These are phyloP conservation scores for Taphrina sp. DNA, from an alignment of 1,139 yeast genomes.

Conservation along the genomic window DNA sequence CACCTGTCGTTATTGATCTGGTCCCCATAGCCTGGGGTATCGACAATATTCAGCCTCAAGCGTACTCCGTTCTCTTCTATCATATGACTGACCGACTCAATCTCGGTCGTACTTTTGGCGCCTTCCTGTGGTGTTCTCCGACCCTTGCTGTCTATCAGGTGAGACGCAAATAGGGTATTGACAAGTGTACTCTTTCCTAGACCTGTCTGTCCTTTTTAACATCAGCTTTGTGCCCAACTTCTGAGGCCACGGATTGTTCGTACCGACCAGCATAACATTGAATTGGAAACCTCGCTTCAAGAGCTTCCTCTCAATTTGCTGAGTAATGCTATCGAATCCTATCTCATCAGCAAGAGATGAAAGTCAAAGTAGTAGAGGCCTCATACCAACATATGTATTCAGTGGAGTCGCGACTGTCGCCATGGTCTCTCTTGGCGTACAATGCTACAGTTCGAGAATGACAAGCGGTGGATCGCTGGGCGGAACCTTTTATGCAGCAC, in stretches of 20 bases:
- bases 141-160: constrained; percentile 70
- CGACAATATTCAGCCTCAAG: constrained; percentile 80
- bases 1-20: constrained; percentile 92
- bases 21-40: constrained; percentile 98
- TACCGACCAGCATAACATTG: constrained; percentile 88
- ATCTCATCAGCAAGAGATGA: constrained; percentile 41
- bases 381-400: constrained; percentile 25
- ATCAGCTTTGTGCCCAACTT: not conserved
- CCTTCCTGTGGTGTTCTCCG: constrained; percentile 67
- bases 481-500: too few relatives aligned
- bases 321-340: constrained; percentile 94
- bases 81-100: constrained; percentile 65
- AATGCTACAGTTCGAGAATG: too few relatives aligned
- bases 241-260: constrained; percentile 2
- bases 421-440: not conserved
- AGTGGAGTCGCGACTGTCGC: constrained; percentile 21
- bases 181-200: constrained; percentile 89
- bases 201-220: constrained; percentile 67
- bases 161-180: constrained; percentile 85
- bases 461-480: too few relatives aligned
- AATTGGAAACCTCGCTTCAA: constrained; percentile 92
- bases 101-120: constrained; percentile 82
- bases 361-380: not conserved
- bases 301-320: constrained; percentile 88
- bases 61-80: constrained; percentile 83